Percentiles rank a stretch among this genome's conserved stretches.
Conservation (phyloP, 345 rosid species). For the Moricandia arvensis region DNA sequence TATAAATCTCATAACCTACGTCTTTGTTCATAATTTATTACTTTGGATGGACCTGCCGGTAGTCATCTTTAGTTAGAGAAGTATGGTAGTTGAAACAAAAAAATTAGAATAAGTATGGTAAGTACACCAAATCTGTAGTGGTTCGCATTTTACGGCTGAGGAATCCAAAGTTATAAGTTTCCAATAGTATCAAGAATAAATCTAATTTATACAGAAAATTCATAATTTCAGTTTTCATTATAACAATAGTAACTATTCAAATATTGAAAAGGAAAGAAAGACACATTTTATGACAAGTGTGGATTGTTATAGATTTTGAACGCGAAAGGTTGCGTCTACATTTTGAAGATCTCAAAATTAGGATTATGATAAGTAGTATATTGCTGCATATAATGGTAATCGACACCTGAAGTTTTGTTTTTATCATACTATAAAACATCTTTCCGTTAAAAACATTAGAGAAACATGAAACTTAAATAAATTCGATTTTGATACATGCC, state of each 20-base stretch:
- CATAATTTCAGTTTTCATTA: not conserved
- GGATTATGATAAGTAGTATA: not conserved
- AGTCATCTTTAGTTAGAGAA: constrained; percentile 21
- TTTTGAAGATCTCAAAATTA: constrained; percentile 15
- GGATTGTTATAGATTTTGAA: not conserved
- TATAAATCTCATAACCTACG: constrained; percentile 3
- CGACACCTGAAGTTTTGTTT: not conserved
- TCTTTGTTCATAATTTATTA: not conserved
- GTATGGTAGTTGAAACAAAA: not conserved
- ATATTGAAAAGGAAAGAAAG: no score
- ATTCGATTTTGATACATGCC: not conserved
- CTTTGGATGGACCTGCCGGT: not conserved
- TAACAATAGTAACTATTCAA: no score
- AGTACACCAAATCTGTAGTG: constrained; percentile 39
- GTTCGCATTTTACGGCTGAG: constrained; percentile 30
- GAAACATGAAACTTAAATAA: not conserved
- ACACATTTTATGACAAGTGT: not conserved
- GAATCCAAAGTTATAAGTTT: constrained; percentile 40
- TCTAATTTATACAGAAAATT: not conserved
- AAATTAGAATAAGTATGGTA: not conserved
- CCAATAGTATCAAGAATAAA: not conserved
- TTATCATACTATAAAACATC: not conserved
- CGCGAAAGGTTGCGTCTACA: constrained; percentile 7
- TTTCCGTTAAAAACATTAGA: not conserved
- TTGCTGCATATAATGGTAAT: not conserved